phyloP scores from a whole-genome alignment of 352 stramenopile genomes.

The Pythium utonaiense region DNA sequence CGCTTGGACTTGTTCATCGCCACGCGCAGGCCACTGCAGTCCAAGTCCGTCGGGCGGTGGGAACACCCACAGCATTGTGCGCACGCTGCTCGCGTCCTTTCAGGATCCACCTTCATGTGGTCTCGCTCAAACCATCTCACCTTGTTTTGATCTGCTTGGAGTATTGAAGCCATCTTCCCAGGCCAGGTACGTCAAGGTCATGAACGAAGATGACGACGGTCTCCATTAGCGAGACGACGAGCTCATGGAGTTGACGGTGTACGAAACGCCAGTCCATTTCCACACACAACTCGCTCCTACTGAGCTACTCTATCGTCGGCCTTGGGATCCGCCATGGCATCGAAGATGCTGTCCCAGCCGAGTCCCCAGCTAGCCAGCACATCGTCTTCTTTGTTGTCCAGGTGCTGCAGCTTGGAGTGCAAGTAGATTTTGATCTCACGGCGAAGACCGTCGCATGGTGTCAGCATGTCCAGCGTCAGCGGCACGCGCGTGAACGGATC shows the following conservation, averaged over 20 bases:
- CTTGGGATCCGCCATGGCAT: constrained; percentile 27
- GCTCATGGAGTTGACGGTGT: constrained; percentile 3
- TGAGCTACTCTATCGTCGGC: background rate
- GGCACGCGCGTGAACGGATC: constrained; percentile 96
- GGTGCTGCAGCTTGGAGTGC: constrained; percentile 49
- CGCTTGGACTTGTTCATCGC: constrained; percentile 21
- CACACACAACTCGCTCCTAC: background rate
- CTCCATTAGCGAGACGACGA: constrained; percentile 5
- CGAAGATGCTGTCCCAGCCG: constrained; percentile 62
- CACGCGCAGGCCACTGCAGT: background rate
- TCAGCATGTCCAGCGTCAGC: constrained; percentile 66
- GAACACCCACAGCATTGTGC: background rate
- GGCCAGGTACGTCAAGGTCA: constrained; percentile 26
- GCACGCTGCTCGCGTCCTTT: background rate
- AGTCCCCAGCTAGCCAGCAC: constrained; percentile 62
- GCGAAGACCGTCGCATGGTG: constrained; percentile 48
- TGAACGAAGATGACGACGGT: constrained; percentile 18
- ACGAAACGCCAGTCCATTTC: background rate
- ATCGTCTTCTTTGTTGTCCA: constrained; percentile 44
- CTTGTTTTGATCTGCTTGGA: too few species aligned
- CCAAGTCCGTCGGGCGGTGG: background rate
- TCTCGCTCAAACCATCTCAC: background rate
- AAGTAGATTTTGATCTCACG: constrained; percentile 62
- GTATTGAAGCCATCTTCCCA: too few species aligned
- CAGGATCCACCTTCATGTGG: constrained; percentile 6